Conservation (phyloP, 169 alveolate species). For the Plasmodium inui region DNA sequence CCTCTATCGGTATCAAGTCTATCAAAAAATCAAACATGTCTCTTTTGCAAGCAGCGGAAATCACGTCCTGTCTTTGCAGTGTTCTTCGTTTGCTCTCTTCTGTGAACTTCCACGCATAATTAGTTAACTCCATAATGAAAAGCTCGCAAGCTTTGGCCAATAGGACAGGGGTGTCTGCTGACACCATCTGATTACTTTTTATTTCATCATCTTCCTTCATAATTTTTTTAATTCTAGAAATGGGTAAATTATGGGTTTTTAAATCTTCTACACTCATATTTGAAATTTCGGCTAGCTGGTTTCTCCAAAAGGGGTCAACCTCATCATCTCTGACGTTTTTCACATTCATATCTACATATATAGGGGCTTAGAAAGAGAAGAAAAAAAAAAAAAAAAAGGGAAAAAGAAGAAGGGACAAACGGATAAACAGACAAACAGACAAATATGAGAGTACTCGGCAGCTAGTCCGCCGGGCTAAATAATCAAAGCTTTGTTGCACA, state of each 20-base stretch:
- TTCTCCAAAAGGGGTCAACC: conserved; percentile 54
- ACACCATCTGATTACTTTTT: conserved; percentile 91
- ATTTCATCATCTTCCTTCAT: conserved; percentile 97
- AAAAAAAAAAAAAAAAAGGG: background rate
- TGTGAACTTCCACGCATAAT: conserved; percentile 94
- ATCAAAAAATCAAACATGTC: conserved; percentile 93
- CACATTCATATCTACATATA: conserved; percentile 53
- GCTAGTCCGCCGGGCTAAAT: background rate
- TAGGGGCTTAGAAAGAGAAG: background rate
- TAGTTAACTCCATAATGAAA: conserved; percentile 95
- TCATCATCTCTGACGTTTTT: conserved; percentile 32
- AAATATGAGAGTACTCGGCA: background rate
- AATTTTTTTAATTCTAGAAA: conserved; percentile 95
- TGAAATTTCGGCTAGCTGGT: conserved; percentile 30
- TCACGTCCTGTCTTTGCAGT: conserved; percentile 88
- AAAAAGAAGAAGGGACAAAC: conserved; percentile 4
- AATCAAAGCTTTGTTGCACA: background rate
- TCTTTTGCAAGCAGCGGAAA: conserved; percentile 89
- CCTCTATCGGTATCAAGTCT: conserved; percentile 81
- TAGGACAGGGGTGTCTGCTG: conserved; percentile 96
- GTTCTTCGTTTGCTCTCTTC: conserved; percentile 93
- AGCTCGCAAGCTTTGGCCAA: conserved; percentile 97
- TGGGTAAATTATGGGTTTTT: conserved; percentile 88
- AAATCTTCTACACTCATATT: conserved; percentile 51
- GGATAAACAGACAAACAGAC: background rate